phyloP scores from a whole-genome alignment of 352 stramenopile species.

The Blastocystis sp. region DNA sequence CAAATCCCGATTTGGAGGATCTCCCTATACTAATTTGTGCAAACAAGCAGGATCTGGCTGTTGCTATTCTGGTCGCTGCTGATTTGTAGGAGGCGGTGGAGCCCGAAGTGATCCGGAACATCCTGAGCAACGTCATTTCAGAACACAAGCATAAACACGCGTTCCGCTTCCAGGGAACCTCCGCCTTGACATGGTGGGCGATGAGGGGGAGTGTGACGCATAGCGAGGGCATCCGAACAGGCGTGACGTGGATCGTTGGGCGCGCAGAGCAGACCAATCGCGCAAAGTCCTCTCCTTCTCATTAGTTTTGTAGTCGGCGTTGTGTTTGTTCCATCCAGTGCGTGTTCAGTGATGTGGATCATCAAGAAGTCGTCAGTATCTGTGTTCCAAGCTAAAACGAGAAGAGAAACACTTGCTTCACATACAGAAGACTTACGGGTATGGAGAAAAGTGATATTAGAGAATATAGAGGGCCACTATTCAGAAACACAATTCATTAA shows the following conservation, averaged over 20 bases:
- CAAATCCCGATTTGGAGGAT: constrained; percentile 77
- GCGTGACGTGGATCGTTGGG: constrained; percentile 47
- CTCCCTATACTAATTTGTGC: constrained; percentile 79
- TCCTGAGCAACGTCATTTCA: constrained; percentile 58
- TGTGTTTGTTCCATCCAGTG: constrained; percentile 36
- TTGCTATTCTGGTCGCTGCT: background rate
- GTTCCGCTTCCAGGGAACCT: constrained; percentile 58
- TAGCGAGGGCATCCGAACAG: constrained; percentile 63
- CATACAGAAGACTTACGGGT: too few relatives aligned
- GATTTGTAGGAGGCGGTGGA: constrained; percentile 61
- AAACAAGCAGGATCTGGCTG: constrained; percentile 80
- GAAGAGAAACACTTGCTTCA: too few relatives aligned
- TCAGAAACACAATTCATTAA: background rate
- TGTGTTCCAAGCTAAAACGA: background rate
- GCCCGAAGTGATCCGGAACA: constrained; percentile 68
- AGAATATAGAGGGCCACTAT: background rate
- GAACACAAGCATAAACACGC: constrained; percentile 66
- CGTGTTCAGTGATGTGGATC: background rate
- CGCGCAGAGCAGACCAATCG: constrained; percentile 59
- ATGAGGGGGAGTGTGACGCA: background rate
- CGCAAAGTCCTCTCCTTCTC: constrained; percentile 30
- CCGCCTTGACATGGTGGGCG: constrained; percentile 51
- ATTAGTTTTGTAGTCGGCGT: background rate
- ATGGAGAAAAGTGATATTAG: background rate
- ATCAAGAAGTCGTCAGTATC: background rate